A percentile compares a stretch with the other conserved stretches of the same genome.
phyloP scores from a whole-genome alignment of 208 protist genomes.

The Phytomonas francai region DNA sequence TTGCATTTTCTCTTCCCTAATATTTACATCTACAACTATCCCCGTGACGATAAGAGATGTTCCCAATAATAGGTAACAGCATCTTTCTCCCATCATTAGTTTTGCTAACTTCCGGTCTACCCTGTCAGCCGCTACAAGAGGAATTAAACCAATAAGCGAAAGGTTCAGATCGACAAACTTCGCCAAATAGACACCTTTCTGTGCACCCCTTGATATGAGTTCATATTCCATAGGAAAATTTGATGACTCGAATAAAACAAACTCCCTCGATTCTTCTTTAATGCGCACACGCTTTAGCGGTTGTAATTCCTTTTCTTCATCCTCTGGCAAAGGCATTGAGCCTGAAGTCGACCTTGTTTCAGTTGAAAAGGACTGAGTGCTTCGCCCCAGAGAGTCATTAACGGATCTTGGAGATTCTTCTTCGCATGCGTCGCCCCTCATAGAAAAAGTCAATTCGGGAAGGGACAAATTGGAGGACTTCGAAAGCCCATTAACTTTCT shows the following conservation, averaged over 20 bases:
- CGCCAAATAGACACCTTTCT: conserved; percentile 13
- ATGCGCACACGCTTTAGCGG: neutral
- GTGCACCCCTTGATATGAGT: conserved; percentile 5
- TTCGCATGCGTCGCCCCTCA: neutral
- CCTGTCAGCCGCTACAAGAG: conserved; percentile 2
- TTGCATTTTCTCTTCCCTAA: conserved; percentile 21
- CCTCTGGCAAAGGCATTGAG: conserved; percentile 1
- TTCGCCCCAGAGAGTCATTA: neutral
- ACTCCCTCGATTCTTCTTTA: conserved; percentile 12
- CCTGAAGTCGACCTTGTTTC: neutral
- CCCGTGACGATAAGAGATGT: conserved; percentile 49
- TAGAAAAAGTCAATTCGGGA: neutral
- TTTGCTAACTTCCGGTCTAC: conserved; percentile 11
- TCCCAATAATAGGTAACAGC: conserved; percentile 45
- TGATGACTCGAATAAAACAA: neutral
- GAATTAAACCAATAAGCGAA: conserved; percentile 12
- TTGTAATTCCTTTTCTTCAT: neutral
- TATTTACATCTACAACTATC: conserved; percentile 36
- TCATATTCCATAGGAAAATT: conserved; percentile 13
- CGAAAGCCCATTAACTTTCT: conserved; percentile 12
- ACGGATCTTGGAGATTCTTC: neutral
- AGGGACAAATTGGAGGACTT: neutral
- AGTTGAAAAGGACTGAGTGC: neutral
- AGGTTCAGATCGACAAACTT: conserved; percentile 22
- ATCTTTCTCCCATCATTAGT: conserved; percentile 20